phyloP scores from a whole-genome alignment of 495 filamentous ascomycete genomes.

The Neurospora sp. region DNA sequence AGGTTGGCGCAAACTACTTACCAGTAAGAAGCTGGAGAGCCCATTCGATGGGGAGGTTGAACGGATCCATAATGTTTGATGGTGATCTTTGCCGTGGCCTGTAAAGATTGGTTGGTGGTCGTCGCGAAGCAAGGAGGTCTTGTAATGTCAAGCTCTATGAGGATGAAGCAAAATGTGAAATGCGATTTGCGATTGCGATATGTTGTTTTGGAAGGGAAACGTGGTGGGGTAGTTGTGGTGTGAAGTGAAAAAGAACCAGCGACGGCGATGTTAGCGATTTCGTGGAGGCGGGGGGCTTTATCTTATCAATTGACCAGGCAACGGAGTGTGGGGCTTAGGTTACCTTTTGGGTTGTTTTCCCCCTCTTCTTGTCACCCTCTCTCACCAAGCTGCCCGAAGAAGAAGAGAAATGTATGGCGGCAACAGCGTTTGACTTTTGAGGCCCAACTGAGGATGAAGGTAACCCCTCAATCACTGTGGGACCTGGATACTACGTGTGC shows the following conservation, averaged over 20 bases:
- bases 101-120: background rate
- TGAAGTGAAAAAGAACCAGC: background rate
- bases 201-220: background rate
- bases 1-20: background rate
- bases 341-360: background rate
- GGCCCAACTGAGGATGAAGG: background rate
- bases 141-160: background rate
- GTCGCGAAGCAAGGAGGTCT: background rate
- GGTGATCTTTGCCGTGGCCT: background rate
- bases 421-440: background rate
- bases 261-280: background rate
- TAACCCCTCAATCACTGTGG: background rate
- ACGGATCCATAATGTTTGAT: background rate
- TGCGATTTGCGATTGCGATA: background rate
- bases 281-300: background rate
- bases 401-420: background rate
- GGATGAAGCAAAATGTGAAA: background rate
- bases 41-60: background rate
- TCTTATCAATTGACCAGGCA: background rate
- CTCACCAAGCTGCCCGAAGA: background rate
- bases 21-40: background rate
- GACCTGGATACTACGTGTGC: background rate
- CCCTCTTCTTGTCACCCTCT: background rate
- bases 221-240: background rate
- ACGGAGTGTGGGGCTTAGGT: background rate